A percentile compares a stretch with the other conserved stretches of the same genome.
Evolutionary conservation across 257 asterid species (phyloP).

Genomic region (Verbascum thapsus): DNA sequence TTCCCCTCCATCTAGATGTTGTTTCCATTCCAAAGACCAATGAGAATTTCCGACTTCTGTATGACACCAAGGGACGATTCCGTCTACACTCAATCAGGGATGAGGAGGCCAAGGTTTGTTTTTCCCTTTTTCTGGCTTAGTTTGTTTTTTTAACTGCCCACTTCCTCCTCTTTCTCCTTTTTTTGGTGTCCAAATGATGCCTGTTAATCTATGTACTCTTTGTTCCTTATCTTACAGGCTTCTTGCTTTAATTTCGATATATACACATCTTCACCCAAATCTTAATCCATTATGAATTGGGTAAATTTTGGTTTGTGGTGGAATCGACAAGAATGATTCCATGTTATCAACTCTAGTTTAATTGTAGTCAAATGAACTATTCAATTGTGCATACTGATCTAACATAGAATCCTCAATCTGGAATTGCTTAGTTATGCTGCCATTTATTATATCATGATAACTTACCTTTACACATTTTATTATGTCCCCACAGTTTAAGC

Average conservation of each 20-base stretch:
- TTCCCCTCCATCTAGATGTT: constrained; percentile 26
- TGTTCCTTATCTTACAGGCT: not conserved
- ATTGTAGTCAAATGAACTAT: too few species aligned
- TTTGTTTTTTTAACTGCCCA: not conserved
- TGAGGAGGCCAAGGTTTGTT: constrained; percentile 40
- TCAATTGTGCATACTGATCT: too few species aligned
- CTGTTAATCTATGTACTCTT: not conserved
- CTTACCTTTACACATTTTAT: not conserved
- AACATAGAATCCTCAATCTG: too few species aligned
- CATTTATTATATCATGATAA: not conserved
- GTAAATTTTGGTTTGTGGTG: too few species aligned
- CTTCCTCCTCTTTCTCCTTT: too few species aligned
- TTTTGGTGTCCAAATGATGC: too few species aligned
- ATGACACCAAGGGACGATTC: too few species aligned
- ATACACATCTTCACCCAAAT: too few species aligned
- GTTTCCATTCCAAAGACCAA: constrained; percentile 37
- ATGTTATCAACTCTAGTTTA: too few species aligned
- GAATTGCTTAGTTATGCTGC: too few species aligned
- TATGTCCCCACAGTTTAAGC: constrained; percentile 26
- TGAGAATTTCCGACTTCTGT: constrained; percentile 36
- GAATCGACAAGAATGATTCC: too few species aligned
- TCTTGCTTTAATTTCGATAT: not conserved
- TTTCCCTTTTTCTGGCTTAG: constrained; percentile 11
- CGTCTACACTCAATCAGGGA: constrained; percentile 27
- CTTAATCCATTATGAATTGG: too few species aligned